Percentiles rank a stretch among this genome's conserved stretches.
Evolutionary conservation across 768 basidiomycete genomes (phyloP).

Genomic region (Hemileccinum rubropunctum): DNA sequence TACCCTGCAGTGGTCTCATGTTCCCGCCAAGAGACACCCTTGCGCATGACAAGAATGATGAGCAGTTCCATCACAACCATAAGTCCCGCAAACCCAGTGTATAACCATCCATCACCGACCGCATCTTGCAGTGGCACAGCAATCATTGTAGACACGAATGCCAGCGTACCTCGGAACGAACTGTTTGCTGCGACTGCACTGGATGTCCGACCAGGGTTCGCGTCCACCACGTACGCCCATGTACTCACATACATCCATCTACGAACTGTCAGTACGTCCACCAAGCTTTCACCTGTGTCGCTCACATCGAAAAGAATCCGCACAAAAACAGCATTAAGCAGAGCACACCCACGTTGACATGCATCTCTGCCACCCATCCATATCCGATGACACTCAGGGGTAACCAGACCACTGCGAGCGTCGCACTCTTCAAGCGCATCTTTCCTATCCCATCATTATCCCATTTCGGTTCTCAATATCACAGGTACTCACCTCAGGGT

Average conservation of each 20-base stretch:
- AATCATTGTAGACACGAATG: conserved; percentile 67
- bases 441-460: conserved; percentile 24
- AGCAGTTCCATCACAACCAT: conserved; percentile 51
- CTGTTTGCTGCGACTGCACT: conserved; percentile 77
- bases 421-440: conserved; percentile 72
- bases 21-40: conserved; percentile 60
- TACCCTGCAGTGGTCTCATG: conserved; percentile 20
- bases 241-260: conserved; percentile 67
- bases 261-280: conserved; percentile 3
- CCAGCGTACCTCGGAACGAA: conserved; percentile 65
- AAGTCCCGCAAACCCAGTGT: conserved; percentile 62
- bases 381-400: conserved; percentile 65
- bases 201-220: conserved; percentile 77
- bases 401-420: conserved; percentile 48
- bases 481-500: conserved; percentile 59
- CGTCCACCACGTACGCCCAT: conserved; percentile 83
- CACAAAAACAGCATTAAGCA: conserved; percentile 69
- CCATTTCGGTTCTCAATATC: not conserved
- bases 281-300: not conserved
- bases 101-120: conserved; percentile 79
- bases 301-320: conserved; percentile 76
- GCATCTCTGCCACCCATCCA: conserved; percentile 70
- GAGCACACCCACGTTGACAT: conserved; percentile 62
- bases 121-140: conserved; percentile 73
- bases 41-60: conserved; percentile 57